phyloP scores from a whole-genome alignment of 2,329 filamentous ascomycete genomes.

The Colletotrichum zoysiae region DNA sequence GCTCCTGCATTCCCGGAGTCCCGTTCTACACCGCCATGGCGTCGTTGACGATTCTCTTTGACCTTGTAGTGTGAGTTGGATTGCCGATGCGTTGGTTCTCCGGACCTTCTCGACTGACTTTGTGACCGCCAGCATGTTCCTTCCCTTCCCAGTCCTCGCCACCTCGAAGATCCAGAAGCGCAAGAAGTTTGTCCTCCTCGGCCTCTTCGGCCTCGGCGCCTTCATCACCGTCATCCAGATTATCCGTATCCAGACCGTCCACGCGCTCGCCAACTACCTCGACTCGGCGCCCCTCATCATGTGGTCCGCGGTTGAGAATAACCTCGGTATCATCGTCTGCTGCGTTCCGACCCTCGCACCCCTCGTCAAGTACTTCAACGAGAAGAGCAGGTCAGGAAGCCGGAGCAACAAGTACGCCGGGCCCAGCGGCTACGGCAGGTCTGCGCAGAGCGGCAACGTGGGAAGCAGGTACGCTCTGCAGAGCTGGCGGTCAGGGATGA shows the following conservation, averaged over 20 bases:
- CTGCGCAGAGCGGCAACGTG: background rate
- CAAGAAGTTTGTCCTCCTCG: conserved; percentile 58
- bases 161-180: conserved; percentile 53
- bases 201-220: conserved; percentile 61
- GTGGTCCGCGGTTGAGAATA: conserved; percentile 61
- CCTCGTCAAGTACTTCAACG: conserved; percentile 53
- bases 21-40: conserved; percentile 59
- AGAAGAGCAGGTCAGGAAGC: conserved; percentile 44
- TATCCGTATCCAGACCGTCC: conserved; percentile 63
- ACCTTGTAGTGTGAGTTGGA: conserved; percentile 55
- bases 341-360: conserved; percentile 60
- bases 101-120: background rate
- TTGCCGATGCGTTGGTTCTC: rapidly evolving
- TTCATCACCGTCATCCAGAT: conserved; percentile 66
- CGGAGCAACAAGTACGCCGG: conserved; percentile 41
- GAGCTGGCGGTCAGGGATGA: conserved; percentile 45
- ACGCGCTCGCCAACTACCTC: conserved; percentile 57
- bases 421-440: conserved; percentile 41
- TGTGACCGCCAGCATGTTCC: conserved; percentile 50
- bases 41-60: conserved; percentile 57
- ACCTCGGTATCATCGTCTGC: conserved; percentile 59
- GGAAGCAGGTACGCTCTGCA: conserved; percentile 47
- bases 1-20: conserved; percentile 55
- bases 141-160: conserved; percentile 57
- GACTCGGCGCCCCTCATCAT: conserved; percentile 58